A percentile compares a stretch with the other conserved stretches of the same genome.
These are phyloP conservation scores for Erythrophleum ivorense DNA, from an alignment of 331 rosid species.

Conservation along the genomic window DNA sequence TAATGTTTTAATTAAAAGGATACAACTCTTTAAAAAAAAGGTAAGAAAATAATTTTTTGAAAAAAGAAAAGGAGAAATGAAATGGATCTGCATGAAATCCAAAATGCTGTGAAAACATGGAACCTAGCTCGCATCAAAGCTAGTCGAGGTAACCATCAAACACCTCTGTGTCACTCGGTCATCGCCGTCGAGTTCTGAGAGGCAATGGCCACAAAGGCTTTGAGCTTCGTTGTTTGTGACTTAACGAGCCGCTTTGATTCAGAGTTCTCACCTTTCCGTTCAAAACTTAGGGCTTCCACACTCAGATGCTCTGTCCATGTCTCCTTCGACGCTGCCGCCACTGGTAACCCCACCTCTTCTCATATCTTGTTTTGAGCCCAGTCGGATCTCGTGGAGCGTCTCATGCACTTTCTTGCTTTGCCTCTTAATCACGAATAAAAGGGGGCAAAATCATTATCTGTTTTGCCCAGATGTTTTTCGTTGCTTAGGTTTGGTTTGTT, in stretches of 20 bases:
- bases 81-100: not conserved
- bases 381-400: not conserved
- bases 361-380: not conserved
- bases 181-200: not conserved
- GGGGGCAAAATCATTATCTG: not conserved
- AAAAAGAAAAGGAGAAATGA: too few species aligned
- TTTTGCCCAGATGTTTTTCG: not conserved
- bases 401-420: not conserved
- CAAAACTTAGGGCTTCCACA: constrained; percentile 45
- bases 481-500: not conserved
- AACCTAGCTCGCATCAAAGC: not conserved
- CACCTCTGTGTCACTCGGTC: not conserved
- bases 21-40: not conserved
- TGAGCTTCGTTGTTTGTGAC: constrained; percentile 43
- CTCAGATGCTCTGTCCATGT: constrained; percentile 64
- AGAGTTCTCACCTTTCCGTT: constrained; percentile 2
- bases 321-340: constrained; percentile 40
- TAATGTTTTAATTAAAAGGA: too few species aligned
- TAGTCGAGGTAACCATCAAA: not conserved
- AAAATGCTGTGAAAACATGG: not conserved
- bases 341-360: constrained; percentile 46
- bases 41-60: too few species aligned
- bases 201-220: constrained; percentile 17
- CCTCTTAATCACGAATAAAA: not conserved
- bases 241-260: constrained; percentile 34